Evolutionary conservation across 2,329 filamentous ascomycete genomes (phyloP).

Genomic region (Ambrosiella cleistominuta): DNA sequence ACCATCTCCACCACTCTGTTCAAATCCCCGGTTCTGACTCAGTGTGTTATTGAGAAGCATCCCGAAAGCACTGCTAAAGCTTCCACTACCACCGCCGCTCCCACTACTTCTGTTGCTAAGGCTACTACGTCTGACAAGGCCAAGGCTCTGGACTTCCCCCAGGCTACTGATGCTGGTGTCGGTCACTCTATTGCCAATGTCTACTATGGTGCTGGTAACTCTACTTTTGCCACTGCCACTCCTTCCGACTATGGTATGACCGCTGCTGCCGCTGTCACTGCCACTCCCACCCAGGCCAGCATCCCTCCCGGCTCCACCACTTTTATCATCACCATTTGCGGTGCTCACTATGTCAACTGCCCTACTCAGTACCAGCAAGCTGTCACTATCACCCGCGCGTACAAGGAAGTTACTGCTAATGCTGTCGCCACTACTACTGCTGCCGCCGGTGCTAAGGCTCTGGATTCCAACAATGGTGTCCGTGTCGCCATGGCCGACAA

Average conservation of each 20-base stretch:
- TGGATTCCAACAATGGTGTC: neutral
- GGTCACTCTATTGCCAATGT: neutral
- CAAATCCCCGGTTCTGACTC: constrained; percentile 21
- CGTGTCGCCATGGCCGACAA: neutral
- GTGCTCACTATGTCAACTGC: constrained; percentile 23
- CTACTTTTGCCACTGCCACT: neutral
- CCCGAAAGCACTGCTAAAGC: constrained; percentile 1
- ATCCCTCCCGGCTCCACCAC: constrained; percentile 16
- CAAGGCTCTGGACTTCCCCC: no score
- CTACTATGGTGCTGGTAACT: neutral
- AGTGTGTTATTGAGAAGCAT: constrained; percentile 19
- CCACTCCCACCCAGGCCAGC: constrained; percentile 12
- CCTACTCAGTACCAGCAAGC: constrained; percentile 21
- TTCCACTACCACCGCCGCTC: neutral
- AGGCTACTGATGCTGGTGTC: neutral
- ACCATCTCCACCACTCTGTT: constrained; percentile 25
- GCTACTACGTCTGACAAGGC: neutral
- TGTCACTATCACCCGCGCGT: constrained; percentile 16
- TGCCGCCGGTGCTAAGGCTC: neutral
- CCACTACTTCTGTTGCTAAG: neutral
- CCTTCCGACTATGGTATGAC: neutral
- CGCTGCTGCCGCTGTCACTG: neutral
- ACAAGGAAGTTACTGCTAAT: neutral
- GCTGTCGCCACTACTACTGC: neutral
- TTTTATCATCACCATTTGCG: constrained; percentile 22